phyloP scores from a whole-genome alignment of 2,329 filamentous ascomycete genomes.

The Cladosporium sp. region DNA sequence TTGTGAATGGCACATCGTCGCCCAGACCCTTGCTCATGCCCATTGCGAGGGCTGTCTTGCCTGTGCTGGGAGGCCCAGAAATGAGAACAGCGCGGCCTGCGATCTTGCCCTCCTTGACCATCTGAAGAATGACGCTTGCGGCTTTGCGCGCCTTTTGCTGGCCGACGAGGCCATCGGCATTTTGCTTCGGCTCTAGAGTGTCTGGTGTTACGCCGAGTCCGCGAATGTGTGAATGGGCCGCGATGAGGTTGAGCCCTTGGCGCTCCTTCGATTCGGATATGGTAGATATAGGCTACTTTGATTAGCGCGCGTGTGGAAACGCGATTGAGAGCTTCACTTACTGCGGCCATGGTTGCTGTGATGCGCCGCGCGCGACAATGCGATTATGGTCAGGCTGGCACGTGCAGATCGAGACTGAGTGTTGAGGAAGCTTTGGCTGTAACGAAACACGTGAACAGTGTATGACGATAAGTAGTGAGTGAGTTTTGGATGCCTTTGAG shows the following conservation, averaged over 20 bases:
- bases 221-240: slow-evolving; percentile 96
- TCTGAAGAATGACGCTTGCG: slow-evolving; percentile 92
- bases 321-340: slow-evolving; percentile 10
- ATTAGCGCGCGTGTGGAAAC: slow-evolving; percentile 1
- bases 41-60: slow-evolving; percentile 98
- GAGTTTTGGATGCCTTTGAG: neutral
- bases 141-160: slow-evolving; percentile 97
- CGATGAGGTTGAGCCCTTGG: slow-evolving; percentile 93
- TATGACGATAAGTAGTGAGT: neutral
- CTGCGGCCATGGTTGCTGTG: slow-evolving; percentile 16
- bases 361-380: slow-evolving; percentile 13
- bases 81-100: slow-evolving; percentile 92
- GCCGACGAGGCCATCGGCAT: slow-evolving; percentile 91
- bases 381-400: neutral
- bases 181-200: slow-evolving; percentile 79
- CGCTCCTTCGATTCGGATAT: slow-evolving; percentile 95
- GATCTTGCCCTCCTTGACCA: slow-evolving; percentile 99
- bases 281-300: slow-evolving; percentile 66
- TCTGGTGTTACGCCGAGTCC: slow-evolving; percentile 91
- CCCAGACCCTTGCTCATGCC: slow-evolving; percentile 97
- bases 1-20: slow-evolving; percentile 92
- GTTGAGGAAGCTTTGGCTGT: neutral
- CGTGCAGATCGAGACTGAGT: neutral
- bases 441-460: neutral
- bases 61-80: slow-evolving; percentile 92